A percentile compares a stretch with the other conserved stretches of the same genome.
phyloP scores from a whole-genome alignment of 768 basidiomycete species.

The Nevesoporus exiguus region DNA sequence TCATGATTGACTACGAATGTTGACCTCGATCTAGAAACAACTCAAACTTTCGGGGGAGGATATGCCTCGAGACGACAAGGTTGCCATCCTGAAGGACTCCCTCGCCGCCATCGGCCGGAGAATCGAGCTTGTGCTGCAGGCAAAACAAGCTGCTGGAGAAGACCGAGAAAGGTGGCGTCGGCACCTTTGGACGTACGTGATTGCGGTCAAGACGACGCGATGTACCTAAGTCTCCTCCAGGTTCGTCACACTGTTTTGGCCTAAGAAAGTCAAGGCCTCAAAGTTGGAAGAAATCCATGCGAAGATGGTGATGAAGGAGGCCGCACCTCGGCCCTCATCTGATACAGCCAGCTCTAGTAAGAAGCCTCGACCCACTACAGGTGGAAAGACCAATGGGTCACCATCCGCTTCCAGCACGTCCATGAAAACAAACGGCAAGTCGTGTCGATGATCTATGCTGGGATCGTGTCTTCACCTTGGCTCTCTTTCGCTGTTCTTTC shows the following conservation, averaged over 20 bases:
- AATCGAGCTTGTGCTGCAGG: constrained; percentile 78
- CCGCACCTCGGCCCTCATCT: constrained; percentile 55
- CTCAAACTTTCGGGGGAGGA: constrained; percentile 91
- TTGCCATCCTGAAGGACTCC: constrained; percentile 92
- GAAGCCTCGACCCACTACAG: constrained; percentile 54
- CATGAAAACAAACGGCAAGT: constrained; percentile 58
- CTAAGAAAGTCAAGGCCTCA: constrained; percentile 90
- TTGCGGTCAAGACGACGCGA: constrained; percentile 1
- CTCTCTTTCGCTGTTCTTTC: constrained; percentile 19
- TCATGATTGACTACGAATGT: background rate
- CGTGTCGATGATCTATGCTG: constrained; percentile 45
- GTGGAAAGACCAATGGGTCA: constrained; percentile 53
- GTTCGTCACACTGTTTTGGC: constrained; percentile 96
- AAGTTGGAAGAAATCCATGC: constrained; percentile 95
- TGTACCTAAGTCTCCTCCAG: constrained; percentile 37
- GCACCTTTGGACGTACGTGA: constrained; percentile 93
- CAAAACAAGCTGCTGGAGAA: constrained; percentile 76
- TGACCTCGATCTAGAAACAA: constrained; percentile 66
- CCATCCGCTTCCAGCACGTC: constrained; percentile 42
- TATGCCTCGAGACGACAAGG: constrained; percentile 93
- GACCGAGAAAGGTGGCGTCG: constrained; percentile 85
- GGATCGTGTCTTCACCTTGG: constrained; percentile 14
- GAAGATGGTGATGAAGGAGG: constrained; percentile 92
- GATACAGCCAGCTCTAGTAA: constrained; percentile 47
- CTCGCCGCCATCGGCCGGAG: constrained; percentile 89